phyloP scores from a whole-genome alignment of 2,329 filamentous ascomycete species.

The Monilinia aucupariae region DNA sequence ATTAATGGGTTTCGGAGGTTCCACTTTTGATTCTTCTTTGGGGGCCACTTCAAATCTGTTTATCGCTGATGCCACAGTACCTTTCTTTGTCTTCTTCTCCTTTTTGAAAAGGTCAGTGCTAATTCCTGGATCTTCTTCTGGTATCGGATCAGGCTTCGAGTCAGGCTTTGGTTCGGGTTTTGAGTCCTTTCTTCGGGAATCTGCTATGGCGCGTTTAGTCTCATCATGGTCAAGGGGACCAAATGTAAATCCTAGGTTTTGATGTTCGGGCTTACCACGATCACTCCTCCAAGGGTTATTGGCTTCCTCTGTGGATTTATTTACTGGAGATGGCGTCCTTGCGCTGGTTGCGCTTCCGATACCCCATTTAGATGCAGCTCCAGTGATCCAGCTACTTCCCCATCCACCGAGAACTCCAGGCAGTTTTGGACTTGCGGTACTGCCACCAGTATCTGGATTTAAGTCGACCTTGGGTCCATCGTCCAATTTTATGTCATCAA shows the following conservation, averaged over 20 bases:
- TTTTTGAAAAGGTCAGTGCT: constrained; percentile 37
- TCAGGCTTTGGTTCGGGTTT: constrained; percentile 36
- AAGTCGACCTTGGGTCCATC: constrained; percentile 56
- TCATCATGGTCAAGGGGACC: constrained; percentile 43
- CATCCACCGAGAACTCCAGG: constrained; percentile 49
- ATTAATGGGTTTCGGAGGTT: constrained; percentile 25
- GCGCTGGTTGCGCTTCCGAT: constrained; percentile 28
- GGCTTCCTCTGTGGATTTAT: constrained; percentile 39
- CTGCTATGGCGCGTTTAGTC: constrained; percentile 28
- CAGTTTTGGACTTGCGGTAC: constrained; percentile 36
- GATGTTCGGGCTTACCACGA: constrained; percentile 48
- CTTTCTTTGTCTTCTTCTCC: constrained; percentile 44
- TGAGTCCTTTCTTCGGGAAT: constrained; percentile 19
- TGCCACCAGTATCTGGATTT: constrained; percentile 45
- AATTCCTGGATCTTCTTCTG: constrained; percentile 37
- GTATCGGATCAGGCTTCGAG: constrained; percentile 22
- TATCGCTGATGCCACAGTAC: constrained; percentile 18
- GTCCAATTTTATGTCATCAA: constrained; percentile 64
- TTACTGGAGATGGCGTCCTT: constrained; percentile 17
- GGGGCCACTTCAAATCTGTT: constrained; percentile 19
- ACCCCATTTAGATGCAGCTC: constrained; percentile 37
- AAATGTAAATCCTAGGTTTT: constrained; percentile 45
- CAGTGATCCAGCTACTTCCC: constrained; percentile 56
- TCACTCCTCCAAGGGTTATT: constrained; percentile 47
- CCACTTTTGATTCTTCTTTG: constrained; percentile 29